Base-by-base conservation (phyloP, 148 eudicot species). In the Selenicereus undatus region DNA sequence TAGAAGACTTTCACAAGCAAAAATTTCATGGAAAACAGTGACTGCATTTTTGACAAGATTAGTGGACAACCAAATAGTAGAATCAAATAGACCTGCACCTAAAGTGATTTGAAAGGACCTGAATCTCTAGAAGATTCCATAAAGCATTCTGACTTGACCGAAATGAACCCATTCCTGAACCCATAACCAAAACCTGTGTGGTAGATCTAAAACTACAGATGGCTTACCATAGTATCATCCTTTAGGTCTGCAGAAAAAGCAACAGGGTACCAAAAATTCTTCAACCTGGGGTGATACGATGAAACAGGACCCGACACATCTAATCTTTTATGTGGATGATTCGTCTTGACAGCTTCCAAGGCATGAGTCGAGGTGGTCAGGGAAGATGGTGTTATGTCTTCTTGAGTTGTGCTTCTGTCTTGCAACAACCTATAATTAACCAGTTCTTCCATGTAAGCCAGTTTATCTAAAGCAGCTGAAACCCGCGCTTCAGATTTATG, bases 401-500 rank as follows among this genome's bases (percentile, higher is more conserved):
- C 65, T 69, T 83, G 88, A 32, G 85, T 84, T 45, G 88, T 81
- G 52, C 71, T 86, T 74, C 86, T 86, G 78, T 93, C 93, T 89
- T 92, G 97, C 75, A 92, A 74, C 78, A 92, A 84, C 81, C 89
- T 92, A 87, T 95, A 97, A 83, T 88, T 88, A 65, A 93, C 93
- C 84, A 93, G 82, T 68, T 86, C 85, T 84, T 95, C 98, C 97
- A 95, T 90, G 87, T 90, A 88, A 82, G 98, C 98, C 74, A 95
- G 91, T 89, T 92, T 92, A 86, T 90, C 97, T 80, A 93, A 79
- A 78, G 97, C 96, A 74, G 97, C 85, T 39, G 86, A 85, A 76
- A 95, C 97, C 78, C 97, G 86, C 68, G 93, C 94, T 92, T 95
- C 97, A 73, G 98, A 95, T 78, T 92, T 90, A 86, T 93, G 97